Conservation (phyloP, 1,284 basidiomycete genomes). For the Cystobasidium slooffiae region DNA sequence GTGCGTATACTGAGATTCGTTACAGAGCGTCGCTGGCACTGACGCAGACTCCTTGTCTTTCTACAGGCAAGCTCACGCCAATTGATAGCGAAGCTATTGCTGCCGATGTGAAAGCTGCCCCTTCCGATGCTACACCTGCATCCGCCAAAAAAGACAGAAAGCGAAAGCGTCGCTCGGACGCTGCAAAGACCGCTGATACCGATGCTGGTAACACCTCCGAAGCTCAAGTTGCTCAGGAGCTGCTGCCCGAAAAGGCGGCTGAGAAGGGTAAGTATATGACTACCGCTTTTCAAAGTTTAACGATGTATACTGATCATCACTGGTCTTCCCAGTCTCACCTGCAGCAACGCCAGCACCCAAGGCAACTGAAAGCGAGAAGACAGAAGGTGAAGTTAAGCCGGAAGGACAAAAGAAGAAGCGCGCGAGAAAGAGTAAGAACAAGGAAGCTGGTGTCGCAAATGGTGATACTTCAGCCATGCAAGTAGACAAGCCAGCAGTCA, state of each 20-base stretch:
- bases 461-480: neutral
- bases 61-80: constrained; percentile 1
- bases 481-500: neutral
- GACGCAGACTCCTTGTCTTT: neutral
- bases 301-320: neutral
- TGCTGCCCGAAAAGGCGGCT: neutral
- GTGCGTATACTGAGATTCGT: neutral
- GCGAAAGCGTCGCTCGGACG: constrained; percentile 24
- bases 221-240: neutral
- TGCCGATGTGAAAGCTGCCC: neutral
- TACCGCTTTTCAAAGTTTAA: neutral
- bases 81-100: neutral
- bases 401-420: constrained; percentile 26
- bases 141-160: constrained; percentile 14
- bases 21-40: neutral
- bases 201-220: constrained; percentile 6
- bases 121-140: neutral
- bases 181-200: neutral
- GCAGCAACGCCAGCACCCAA: neutral
- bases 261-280: neutral
- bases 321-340: neutral
- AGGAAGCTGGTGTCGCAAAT: constrained; percentile 1
- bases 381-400: neutral
- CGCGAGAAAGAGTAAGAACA: constrained; percentile 10
- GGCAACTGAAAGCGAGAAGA: neutral